phyloP scores from a whole-genome alignment of 1,139 yeast genomes.

The Pichia sp. region DNA sequence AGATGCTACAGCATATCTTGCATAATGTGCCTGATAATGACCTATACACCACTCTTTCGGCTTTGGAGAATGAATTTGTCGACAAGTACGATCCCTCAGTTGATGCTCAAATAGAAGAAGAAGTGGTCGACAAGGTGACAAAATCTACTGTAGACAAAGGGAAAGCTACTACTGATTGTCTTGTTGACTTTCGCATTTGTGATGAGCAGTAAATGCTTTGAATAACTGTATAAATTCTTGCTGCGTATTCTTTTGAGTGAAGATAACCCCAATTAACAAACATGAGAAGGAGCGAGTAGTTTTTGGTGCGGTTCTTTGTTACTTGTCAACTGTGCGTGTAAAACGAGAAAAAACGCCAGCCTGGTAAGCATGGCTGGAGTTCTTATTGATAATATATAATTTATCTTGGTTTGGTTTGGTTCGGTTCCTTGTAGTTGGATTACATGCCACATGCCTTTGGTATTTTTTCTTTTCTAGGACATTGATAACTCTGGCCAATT shows the following conservation, averaged over 20 bases:
- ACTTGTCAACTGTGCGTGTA: not conserved
- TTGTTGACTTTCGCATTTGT: conserved; percentile 1
- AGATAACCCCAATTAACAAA: not conserved
- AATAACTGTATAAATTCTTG: no score
- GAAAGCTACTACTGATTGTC: not conserved
- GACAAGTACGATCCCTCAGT: conserved; percentile 4
- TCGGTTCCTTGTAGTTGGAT: no score
- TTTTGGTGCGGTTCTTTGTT: conserved; percentile 1
- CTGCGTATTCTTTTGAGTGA: not conserved
- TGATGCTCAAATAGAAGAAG: not conserved
- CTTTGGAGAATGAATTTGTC: conserved; percentile 10
- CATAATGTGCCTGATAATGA: conserved; percentile 6
- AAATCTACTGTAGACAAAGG: no score
- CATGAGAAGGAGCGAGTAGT: not conserved
- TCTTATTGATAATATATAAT: not conserved
- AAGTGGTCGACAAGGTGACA: not conserved
- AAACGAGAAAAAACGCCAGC: not conserved
- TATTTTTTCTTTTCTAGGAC: no score
- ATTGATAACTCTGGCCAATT: no score
- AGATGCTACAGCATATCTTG: conserved; percentile 9
- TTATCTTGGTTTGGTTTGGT: no score
- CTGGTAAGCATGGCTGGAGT: not conserved
- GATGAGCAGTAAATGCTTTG: no score
- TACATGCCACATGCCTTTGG: no score
- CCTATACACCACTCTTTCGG: not conserved